A percentile compares a stretch with the other conserved stretches of the same genome.
These are phyloP conservation scores for Lipomyces mesembrius DNA, from an alignment of 805 yeast species.

Conservation along the genomic window DNA sequence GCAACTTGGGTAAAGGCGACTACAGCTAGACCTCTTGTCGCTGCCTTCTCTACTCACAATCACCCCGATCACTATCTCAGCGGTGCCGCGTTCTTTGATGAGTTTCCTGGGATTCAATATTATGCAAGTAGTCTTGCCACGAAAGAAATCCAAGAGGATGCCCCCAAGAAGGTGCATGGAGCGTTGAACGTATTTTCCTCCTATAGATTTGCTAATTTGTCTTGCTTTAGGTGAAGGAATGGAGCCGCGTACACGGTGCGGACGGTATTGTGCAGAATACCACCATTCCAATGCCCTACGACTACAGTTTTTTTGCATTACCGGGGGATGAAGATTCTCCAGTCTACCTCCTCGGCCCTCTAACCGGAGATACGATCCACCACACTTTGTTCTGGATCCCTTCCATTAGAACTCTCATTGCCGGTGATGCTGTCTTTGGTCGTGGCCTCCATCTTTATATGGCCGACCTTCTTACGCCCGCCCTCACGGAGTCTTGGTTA, in stretches of 20 bases:
- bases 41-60: neutral
- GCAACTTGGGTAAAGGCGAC: neutral
- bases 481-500: neutral
- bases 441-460: neutral
- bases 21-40: neutral
- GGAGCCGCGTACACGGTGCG: neutral
- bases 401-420: constrained; percentile 1
- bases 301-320: neutral
- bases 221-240: neutral
- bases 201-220: neutral
- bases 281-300: neutral
- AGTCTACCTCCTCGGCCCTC: neutral
- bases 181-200: neutral
- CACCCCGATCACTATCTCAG: neutral
- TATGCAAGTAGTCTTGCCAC: neutral
- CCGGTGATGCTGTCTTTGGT: neutral
- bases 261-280: neutral
- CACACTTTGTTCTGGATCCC: neutral
- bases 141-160: neutral
- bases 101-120: neutral
- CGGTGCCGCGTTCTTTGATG: neutral
- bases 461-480: neutral
- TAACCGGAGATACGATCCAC: neutral
- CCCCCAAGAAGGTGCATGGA: neutral
- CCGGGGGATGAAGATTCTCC: constrained; percentile 1